Evolutionary conservation across 805 yeast species (phyloP).

Genomic region (Wickerhamomyces silvicola): DNA sequence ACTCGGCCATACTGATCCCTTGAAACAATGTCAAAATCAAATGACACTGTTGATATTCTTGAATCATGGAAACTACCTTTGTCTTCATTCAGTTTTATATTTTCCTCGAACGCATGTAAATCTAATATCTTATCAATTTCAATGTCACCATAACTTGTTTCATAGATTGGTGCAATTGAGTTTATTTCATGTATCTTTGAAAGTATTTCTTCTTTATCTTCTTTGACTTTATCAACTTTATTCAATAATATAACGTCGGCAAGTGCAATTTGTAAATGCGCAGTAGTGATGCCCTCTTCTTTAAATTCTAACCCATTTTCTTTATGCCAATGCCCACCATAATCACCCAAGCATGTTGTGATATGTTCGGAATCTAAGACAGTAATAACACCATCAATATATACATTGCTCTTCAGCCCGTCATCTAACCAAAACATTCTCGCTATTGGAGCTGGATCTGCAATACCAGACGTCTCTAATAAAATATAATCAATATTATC

Average conservation of each 20-base stretch:
- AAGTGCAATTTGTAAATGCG: slow-evolving; percentile 82
- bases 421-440: slow-evolving; percentile 97
- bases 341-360: slow-evolving; percentile 57
- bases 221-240: slow-evolving; percentile 56
- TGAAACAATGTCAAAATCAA: slow-evolving; percentile 34
- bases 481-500: slow-evolving; percentile 83
- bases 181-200: slow-evolving; percentile 51
- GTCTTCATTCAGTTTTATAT: slow-evolving; percentile 20
- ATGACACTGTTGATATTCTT: slow-evolving; percentile 45
- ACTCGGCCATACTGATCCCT: slow-evolving; percentile 36
- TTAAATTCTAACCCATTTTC: slow-evolving; percentile 32
- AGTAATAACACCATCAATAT: slow-evolving; percentile 86
- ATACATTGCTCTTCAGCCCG: slow-evolving; percentile 74
- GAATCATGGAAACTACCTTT: slow-evolving; percentile 40
- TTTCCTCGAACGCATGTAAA: slow-evolving; percentile 66
- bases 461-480: slow-evolving; percentile 91
- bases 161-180: slow-evolving; percentile 55
- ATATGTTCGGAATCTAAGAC: slow-evolving; percentile 77
- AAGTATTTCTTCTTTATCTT: slow-evolving; percentile 27
- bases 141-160: slow-evolving; percentile 71
- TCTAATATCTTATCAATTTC: slow-evolving; percentile 63
- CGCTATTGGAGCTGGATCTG: slow-evolving; percentile 97
- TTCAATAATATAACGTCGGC: slow-evolving; percentile 82
- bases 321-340: slow-evolving; percentile 65
- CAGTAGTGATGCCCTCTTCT: slow-evolving; percentile 59